Base-by-base conservation (phyloP, 2,329 filamentous ascomycete species). In the Microcyclosporella mali region DNA sequence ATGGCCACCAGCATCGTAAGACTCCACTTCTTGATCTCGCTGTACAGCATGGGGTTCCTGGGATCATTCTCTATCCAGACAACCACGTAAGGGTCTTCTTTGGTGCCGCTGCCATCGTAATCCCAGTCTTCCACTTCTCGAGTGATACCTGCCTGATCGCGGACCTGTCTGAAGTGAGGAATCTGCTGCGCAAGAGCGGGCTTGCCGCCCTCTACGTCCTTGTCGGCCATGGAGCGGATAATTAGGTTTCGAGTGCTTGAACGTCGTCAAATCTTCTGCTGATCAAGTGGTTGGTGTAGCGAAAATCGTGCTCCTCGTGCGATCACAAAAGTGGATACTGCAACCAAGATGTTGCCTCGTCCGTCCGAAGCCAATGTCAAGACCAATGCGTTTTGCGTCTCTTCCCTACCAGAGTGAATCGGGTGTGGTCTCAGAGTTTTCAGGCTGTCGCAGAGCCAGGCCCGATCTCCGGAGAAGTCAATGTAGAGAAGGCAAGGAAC, bases 11-110 rank as follows among this genome's bases (percentile, higher is more conserved):
- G 60, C 40, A 76, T 57, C 1, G 81, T 83, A 50, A 83, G 77
- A 21, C 61, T 59, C 83, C 84, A 88, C 66, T 86, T 86, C 63
- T 74, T 75, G 19, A 57, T 42, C 2, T 57, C 46, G 8, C 72
- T 65, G 54, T 79, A 84, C 37, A 69, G 68, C 71, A 82, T 75
- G 1, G 84, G 81, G 61, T 88, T 84, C 50, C 78, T 75, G 8
- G 75, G 73, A 59, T 88, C 84, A 40, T 78, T 63, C 14, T 77
- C 73, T 16, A 85, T 73, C 66, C 82, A 88, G 42, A 78, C 75
- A 51, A 88, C 82, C 11, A 66, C 65, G 50, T 77, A 88, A 1
- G 84, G 84, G 31, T 82, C 77, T 33, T 82, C 77, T 7, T 70
- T 60, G 2, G 83, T 88, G 46, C 84, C 84, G 12, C 56, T 56